Evolutionary conservation across 2,329 filamentous ascomycete species (phyloP).

Genomic region (Fusarium sacchari): DNA sequence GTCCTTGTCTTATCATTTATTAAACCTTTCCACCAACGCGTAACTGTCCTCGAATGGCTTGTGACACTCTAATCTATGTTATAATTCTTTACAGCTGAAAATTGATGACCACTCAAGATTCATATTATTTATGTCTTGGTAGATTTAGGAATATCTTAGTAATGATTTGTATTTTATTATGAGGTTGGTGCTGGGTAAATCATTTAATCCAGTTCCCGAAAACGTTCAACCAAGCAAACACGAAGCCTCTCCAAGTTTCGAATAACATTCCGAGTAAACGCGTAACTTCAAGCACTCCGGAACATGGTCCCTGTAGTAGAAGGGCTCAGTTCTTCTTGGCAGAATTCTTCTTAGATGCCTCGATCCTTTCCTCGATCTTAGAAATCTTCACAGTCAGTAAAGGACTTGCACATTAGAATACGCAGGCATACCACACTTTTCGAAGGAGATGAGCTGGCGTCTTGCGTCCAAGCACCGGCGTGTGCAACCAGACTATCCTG

Average conservation of each 20-base stretch:
- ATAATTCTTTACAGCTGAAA: not conserved
- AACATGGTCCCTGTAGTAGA: not conserved
- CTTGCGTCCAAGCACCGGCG: not conserved
- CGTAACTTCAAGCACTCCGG: not conserved
- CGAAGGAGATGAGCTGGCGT: not conserved
- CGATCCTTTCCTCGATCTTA: not conserved
- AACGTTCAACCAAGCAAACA: not conserved
- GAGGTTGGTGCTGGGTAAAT: not conserved
- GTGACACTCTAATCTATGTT: not conserved
- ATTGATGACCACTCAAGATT: accelerated
- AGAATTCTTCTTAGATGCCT: not conserved
- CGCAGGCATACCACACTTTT: not conserved
- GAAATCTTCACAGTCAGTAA: not conserved
- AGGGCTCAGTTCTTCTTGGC: not conserved
- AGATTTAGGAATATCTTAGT: accelerated
- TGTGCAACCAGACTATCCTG: not conserved
- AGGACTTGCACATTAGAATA: accelerated
- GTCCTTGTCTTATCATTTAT: not conserved
- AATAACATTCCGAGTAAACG: not conserved
- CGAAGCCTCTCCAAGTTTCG: not conserved
- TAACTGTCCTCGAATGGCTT: accelerated
- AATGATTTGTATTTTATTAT: accelerated
- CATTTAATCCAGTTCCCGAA: not conserved
- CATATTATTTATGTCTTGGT: not conserved
- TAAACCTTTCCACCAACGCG: no score